These are phyloP conservation scores for Eimeria praecox DNA, from an alignment of 169 alveolate genomes.

Conservation along the genomic window DNA sequence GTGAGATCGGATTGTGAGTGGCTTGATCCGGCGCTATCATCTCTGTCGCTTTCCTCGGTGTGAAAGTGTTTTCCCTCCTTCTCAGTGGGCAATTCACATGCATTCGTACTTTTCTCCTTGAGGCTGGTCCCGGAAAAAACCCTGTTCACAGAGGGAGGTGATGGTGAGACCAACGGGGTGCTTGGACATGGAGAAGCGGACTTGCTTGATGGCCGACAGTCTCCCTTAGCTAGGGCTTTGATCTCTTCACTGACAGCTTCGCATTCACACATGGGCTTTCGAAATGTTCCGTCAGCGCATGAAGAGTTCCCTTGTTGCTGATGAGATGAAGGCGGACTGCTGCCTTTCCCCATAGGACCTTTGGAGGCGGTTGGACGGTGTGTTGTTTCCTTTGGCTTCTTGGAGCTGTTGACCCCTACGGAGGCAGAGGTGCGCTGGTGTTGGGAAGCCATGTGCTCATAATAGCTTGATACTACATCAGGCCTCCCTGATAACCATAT, in stretches of 20 bases:
- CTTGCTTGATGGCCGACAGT: neutral
- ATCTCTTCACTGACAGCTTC: neutral
- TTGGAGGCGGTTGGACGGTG: neutral
- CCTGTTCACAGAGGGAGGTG: neutral
- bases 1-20: neutral
- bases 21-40: neutral
- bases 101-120: neutral
- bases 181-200: neutral
- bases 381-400: neutral
- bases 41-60: neutral
- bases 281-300: neutral
- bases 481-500: conserved; percentile 62
- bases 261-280: neutral
- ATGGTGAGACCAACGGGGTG: neutral
- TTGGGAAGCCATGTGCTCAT: neutral
- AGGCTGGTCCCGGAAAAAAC: neutral
- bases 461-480: conserved; percentile 17
- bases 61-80: neutral
- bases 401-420: neutral
- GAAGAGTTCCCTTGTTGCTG: neutral
- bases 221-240: neutral
- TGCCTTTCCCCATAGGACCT: neutral
- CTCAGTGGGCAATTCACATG: neutral
- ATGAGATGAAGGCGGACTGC: neutral
- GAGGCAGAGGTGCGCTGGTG: neutral